Conservation (phyloP, 2,329 filamentous ascomycete species). For the Aaosphaeria arxii region DNA sequence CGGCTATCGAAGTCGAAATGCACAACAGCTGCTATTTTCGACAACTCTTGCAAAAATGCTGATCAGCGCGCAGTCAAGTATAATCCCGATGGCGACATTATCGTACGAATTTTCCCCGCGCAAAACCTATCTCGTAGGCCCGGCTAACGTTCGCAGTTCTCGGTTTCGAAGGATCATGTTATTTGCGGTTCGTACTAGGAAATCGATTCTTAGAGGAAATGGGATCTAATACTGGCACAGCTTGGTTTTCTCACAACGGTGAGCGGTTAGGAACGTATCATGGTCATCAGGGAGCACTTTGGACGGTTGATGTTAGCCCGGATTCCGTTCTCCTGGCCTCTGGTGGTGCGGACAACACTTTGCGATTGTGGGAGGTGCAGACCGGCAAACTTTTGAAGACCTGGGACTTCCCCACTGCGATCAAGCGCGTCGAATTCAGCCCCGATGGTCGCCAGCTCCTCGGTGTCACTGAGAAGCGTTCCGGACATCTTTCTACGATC, state of each 20-base stretch:
- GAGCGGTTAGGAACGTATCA: conserved; percentile 60
- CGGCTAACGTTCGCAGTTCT: conserved; percentile 57
- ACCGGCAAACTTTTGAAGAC: conserved; percentile 90
- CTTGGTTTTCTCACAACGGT: background rate
- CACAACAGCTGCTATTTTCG: no score
- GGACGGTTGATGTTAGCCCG: conserved; percentile 96
- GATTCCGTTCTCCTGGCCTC: conserved; percentile 89
- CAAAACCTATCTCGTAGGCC: background rate
- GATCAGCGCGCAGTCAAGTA: conserved; percentile 61
- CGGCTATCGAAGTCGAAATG: no score
- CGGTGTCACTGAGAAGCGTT: conserved; percentile 97
- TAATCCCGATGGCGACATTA: conserved; percentile 82
- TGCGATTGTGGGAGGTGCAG: conserved; percentile 94
- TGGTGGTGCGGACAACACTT: conserved; percentile 96
- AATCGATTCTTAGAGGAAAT: conserved; percentile 6
- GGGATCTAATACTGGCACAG: background rate
- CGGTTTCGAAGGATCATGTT: conserved; percentile 91
- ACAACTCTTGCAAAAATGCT: no score
- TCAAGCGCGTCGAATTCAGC: conserved; percentile 97
- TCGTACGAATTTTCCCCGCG: conserved; percentile 36
- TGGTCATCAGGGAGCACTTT: conserved; percentile 96
- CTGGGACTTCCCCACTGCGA: conserved; percentile 95
- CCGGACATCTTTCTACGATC: conserved; percentile 93
- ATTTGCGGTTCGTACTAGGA: conserved; percentile 63
- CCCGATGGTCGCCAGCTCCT: conserved; percentile 88